Evolutionary conservation across 352 stramenopile genomes (phyloP), one percentile per base, ranked within the genome.

Genomic region (Phytophthora foliorum): DNA sequence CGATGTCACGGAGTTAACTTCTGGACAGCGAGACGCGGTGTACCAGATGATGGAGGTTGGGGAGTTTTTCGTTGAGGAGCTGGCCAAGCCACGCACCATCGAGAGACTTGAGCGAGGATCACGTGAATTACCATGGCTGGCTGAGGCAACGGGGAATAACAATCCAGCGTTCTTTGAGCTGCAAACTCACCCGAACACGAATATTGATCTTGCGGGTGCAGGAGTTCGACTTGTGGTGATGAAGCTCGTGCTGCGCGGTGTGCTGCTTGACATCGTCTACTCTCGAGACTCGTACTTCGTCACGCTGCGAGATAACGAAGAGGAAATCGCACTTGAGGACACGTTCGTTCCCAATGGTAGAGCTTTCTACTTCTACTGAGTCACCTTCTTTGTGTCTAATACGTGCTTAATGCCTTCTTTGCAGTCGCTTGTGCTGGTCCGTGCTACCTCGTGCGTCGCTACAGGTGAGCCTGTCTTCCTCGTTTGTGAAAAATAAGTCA

Each of bases 21-120:
- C 73, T 10, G 80, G 76, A 29, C 49, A 89, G 36, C 80, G 81
- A 17, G 80, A 90, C 36, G 75, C 86, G 10, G 44, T 89, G 22
- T 90, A 89, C 24, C 81, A 90, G 54, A 89, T 92, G 80, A 64
- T 87, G 27, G 80, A 92, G 54, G 84, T 90, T 1, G 84, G 80
- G 6, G 78, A 80, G 69, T 92, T 92, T 52, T 69, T 90, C 58
- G 80, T 90, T 6, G 81, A 92, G 44, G 81, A 92, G 46, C 55
- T 92, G n/a, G 76, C 75, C 19, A 92, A 90, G 50, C 74, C 81
- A 19, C 88, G 84, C 44, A 75, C 81, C 8, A 72, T 78, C 4
- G 54, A 64, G n/a, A 79, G 80, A 36, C 80, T 92, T 16, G 75
- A 85, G 14, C 64, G 79, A 29, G 81, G 67, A 14, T 36, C 80